Base-by-base conservation (phyloP, 1,284 basidiomycete genomes). In the Sparassis latifolia region DNA sequence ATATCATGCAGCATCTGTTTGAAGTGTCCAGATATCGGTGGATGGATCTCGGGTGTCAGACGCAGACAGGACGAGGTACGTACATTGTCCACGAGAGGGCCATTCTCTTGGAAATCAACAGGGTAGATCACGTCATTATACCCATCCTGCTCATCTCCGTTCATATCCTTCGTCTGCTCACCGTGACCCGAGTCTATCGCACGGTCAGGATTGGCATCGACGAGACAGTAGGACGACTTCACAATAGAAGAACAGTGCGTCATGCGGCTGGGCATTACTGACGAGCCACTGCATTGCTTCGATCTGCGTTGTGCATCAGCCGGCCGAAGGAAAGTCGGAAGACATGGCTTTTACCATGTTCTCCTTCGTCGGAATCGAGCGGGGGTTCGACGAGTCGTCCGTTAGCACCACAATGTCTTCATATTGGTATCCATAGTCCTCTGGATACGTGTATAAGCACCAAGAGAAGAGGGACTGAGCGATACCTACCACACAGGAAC, bases 281-380 rank as follows among this genome's bases (percentile, higher is more conserved):
- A 94, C 89, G n/a, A 97, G 79, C 93, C 94, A 97, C 55, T 83
- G 77, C 89, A 95, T 94, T 1, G 85, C 92, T 50, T 73, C 66
- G 9, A 91, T 61, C 86, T 89, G 50, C 12, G 35, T 37, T 37
- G 35, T 37, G 40, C 20, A 20, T 20, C 20, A 20, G 20, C 20
- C 20, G 47, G 2, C 27, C 33, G 32, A 53, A 27, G 35, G 35
- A 37, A 37, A 37, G 6, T 29, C 79, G 44, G 20, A 20, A 20
- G 20, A 20, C 20, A 20, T 20, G 20, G 20, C 20, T 20, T 20
- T 20, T 48, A 90, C 83, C 44, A 97, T 95, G 63, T 97, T 97
- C n/a, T 76, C 75, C 56, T 71, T 75, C 0, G 90, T 95, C 0
- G 93, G 20, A 20, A 20, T 20, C 20, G 20, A 20, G 20, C 20